Percentiles rank a stretch among this genome's conserved stretches.
phyloP scores from a whole-genome alignment of 1,139 yeast species.

The Pichia sp. region DNA sequence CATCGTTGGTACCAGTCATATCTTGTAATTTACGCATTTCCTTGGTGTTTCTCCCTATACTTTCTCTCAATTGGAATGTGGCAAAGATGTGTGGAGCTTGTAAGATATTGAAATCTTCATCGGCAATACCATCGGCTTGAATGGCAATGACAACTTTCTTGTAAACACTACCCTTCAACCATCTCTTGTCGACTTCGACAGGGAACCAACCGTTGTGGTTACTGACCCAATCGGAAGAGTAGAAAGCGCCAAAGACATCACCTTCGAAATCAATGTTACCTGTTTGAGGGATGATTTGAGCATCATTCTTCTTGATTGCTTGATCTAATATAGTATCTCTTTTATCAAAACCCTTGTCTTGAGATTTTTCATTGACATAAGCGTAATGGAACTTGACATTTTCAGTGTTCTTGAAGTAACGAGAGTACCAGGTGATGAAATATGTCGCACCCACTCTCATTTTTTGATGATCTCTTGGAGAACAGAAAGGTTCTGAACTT shows the following conservation, averaged over 20 bases:
- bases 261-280: constrained; percentile 32
- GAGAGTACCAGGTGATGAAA: constrained; percentile 79
- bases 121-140: constrained; percentile 66
- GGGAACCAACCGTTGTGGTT: constrained; percentile 67
- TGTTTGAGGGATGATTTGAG: constrained; percentile 35
- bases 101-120: constrained; percentile 61
- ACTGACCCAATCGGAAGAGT: constrained; percentile 66
- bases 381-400: constrained; percentile 69
- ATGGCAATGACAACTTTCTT: constrained; percentile 56
- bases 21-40: constrained; percentile 50
- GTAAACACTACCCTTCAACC: constrained; percentile 55
- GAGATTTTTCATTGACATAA: constrained; percentile 53
- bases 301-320: constrained; percentile 22
- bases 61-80: constrained; percentile 54
- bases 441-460: constrained; percentile 61
- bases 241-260: constrained; percentile 47
- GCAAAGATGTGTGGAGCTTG: constrained; percentile 51
- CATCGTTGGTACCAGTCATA: constrained; percentile 57
- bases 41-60: constrained; percentile 58
- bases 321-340: constrained; percentile 20
- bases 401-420: constrained; percentile 51
- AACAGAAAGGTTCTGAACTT: constrained; percentile 74
- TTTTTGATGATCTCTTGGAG: constrained; percentile 61
- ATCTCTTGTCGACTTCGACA: constrained; percentile 54
- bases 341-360: constrained; percentile 53